phyloP scores from a whole-genome alignment of 352 stramenopile genomes.

The Phytophthora brassicae region DNA sequence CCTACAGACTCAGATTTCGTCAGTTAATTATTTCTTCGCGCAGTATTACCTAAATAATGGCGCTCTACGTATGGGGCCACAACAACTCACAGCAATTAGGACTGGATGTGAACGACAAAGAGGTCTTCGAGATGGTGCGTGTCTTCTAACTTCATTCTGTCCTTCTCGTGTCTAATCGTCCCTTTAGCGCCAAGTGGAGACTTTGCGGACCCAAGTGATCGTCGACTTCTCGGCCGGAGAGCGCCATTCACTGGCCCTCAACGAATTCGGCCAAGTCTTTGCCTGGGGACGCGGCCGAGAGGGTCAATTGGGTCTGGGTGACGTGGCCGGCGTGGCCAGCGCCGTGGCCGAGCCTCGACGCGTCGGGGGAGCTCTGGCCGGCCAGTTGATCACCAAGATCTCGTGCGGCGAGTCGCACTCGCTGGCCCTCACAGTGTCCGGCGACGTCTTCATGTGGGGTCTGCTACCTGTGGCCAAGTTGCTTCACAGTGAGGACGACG shows the following conservation, averaged over 20 bases:
- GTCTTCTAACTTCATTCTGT: background rate
- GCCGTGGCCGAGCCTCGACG: slow-evolving; percentile 36
- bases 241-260: slow-evolving; percentile 75
- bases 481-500: slow-evolving; percentile 42
- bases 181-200: slow-evolving; percentile 51
- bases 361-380: slow-evolving; percentile 49
- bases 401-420: slow-evolving; percentile 80
- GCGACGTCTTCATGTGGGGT: slow-evolving; percentile 79
- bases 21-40: no score
- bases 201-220: slow-evolving; percentile 58
- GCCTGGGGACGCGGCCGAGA: slow-evolving; percentile 75
- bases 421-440: slow-evolving; percentile 52
- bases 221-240: slow-evolving; percentile 76
- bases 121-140: slow-evolving; percentile 61
- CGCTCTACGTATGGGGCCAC: slow-evolving; percentile 75
- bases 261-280: slow-evolving; percentile 83
- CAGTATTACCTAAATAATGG: no score
- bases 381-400: slow-evolving; percentile 66
- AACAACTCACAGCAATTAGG: slow-evolving; percentile 77
- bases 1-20: no score
- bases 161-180: no score
- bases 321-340: slow-evolving; percentile 33
- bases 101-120: slow-evolving; percentile 45
- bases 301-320: slow-evolving; percentile 63
- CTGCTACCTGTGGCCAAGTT: slow-evolving; percentile 61